Conservation (phyloP, 495 filamentous ascomycete genomes). For the Neurospora pannonica region DNA sequence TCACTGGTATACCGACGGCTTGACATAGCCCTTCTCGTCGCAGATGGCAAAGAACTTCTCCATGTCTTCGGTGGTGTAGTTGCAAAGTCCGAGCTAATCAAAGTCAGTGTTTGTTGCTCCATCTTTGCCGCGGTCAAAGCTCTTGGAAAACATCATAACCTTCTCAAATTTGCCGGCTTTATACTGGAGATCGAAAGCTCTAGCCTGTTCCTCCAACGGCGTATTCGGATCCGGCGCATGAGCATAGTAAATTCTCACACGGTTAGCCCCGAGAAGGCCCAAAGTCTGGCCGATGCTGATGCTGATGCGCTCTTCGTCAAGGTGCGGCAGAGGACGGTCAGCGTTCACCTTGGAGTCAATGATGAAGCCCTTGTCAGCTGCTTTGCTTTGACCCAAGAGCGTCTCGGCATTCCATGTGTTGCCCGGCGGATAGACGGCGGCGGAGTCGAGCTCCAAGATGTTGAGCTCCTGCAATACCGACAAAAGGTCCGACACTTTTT, state of each 20-base stretch:
- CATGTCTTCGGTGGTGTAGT: slow-evolving; percentile 33
- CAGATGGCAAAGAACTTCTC: slow-evolving; percentile 32
- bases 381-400: slow-evolving; percentile 15
- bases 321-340: background rate
- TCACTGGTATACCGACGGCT: slow-evolving; percentile 42
- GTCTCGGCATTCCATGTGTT: slow-evolving; percentile 9
- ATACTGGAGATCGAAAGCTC: slow-evolving; percentile 31
- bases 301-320: slow-evolving; percentile 6
- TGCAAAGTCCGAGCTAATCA: slow-evolving; percentile 34
- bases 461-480: background rate
- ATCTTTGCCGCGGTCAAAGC: background rate
- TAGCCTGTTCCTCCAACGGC: slow-evolving; percentile 33
- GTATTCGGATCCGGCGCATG: slow-evolving; percentile 31
- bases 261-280: slow-evolving; percentile 3
- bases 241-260: slow-evolving; percentile 25
- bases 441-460: slow-evolving; percentile 4
- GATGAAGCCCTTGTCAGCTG: slow-evolving; percentile 13
- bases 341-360: slow-evolving; percentile 18
- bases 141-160: background rate
- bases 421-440: slow-evolving; percentile 1
- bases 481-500: slow-evolving; percentile 6
- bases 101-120: background rate
- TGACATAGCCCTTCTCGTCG: slow-evolving; percentile 31
- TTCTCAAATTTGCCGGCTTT: slow-evolving; percentile 26
- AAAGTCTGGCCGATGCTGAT: slow-evolving; percentile 14